Evolutionary conservation across 75 land plant genomes (phyloP), one percentile per base, ranked within the genome.

Genomic region (Cupressus sempervirens): DNA sequence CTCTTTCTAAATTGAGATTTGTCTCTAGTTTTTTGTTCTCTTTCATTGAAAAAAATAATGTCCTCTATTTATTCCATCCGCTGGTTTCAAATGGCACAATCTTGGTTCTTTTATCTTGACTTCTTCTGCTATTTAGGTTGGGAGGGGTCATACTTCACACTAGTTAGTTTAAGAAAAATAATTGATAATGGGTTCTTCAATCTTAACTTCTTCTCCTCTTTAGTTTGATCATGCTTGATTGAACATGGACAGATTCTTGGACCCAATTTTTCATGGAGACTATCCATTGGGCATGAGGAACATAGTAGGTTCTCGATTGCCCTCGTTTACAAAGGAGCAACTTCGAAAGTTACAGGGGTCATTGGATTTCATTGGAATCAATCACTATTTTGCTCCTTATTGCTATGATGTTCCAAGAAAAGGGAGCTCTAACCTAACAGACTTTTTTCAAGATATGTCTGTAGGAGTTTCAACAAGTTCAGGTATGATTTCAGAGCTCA

Each of bases 271-370:
- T 16, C 80, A 79, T 84, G 90, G 90, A 29, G 86, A 87, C 73
- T 89, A 89, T 70, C 90, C 90, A 6, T 36, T 83, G 23, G 36
- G 81, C 46, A 88, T 90, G 91, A 62, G 83, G 36, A 38, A 87
- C n/a, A 45, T 20, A 35, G 84, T 88, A 30, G 91, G 91, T 30
- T 72, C 82, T 18, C 82, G 91, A 29, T 83, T 90, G 38, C 91
- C 90, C 34, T 32, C 58, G 2, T 90, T 90, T 83, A 77, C 91
- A 54, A 83, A 0, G 40, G 87, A 90, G 13, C 85, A 90, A 62
- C 54, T 56, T 54, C 73, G 29, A 53, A 48, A 80, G 84, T 23
- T 90, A 34, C 67, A 73, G 18, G 91, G 90, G 43, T 88, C 87
- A 14, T n/a, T 86, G 46, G 90, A 90, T 79, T 79, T 79, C 29